Conservation (phyloP, 768 basidiomycete species). For the Coprinellus micaceus region DNA sequence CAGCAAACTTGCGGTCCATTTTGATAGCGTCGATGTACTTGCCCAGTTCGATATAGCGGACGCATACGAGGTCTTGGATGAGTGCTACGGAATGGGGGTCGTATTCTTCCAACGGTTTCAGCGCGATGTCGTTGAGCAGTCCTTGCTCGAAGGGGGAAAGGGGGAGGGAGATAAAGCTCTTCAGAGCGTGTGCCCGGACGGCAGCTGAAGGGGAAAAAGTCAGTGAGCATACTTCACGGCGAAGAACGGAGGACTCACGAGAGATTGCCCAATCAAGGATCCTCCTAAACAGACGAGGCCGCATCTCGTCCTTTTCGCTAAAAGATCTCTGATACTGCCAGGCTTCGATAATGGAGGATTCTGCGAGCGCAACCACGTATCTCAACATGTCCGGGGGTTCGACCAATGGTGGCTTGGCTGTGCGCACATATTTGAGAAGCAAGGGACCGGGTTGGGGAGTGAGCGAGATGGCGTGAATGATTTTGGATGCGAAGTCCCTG, state of each 20-base stretch:
- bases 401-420: conserved; percentile 66
- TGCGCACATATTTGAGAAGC: conserved; percentile 70
- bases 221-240: not conserved
- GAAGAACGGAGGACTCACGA: conserved; percentile 44
- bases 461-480: conserved; percentile 61
- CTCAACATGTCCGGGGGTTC: conserved; percentile 68
- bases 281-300: conserved; percentile 52
- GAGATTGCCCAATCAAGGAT: conserved; percentile 65
- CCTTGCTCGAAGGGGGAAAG: conserved; percentile 63
- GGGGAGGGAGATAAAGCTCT: conserved; percentile 61
- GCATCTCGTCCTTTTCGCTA: conserved; percentile 50
- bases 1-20: conserved; percentile 63
- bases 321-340: conserved; percentile 77
- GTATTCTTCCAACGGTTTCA: conserved; percentile 48
- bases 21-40: conserved; percentile 71
- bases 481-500: conserved; percentile 75
- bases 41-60: conserved; percentile 72
- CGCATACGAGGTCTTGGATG: conserved; percentile 75
- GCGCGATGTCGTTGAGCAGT: conserved; percentile 53
- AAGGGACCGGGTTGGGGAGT: conserved; percentile 48
- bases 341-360: conserved; percentile 62
- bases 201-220: conserved; percentile 38
- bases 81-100: conserved; percentile 48
- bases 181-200: conserved; percentile 55
- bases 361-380: conserved; percentile 66